A percentile compares a stretch with the other conserved stretches of the same genome.
Evolutionary conservation across 768 basidiomycete genomes (phyloP).

Genomic region (Leccinum longicurvipes): DNA sequence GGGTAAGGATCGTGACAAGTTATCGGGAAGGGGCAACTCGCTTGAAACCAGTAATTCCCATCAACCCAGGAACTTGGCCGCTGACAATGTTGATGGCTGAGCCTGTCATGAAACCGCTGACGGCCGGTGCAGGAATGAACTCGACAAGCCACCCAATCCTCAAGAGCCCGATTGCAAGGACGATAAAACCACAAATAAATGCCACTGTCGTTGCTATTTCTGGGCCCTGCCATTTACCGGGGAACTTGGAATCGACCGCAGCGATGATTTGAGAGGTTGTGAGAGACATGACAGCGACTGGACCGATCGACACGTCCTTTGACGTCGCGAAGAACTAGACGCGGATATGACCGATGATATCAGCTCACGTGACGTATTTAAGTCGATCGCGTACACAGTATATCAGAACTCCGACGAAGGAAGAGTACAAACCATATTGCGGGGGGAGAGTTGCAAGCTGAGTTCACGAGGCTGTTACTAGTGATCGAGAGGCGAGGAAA

Average conservation of each 20-base stretch:
- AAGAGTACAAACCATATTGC: not conserved
- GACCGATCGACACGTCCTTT: not conserved
- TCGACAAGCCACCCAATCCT: not conserved
- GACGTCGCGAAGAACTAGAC: not conserved
- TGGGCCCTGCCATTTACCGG: not conserved
- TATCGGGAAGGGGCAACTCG: not conserved
- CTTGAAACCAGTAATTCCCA: not conserved
- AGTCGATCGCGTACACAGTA: not conserved
- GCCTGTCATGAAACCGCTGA: not conserved
- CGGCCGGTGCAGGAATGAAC: not conserved
- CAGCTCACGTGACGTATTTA: not conserved
- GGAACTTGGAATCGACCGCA: not conserved
- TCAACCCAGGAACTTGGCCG: not conserved
- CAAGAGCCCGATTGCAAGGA: not conserved
- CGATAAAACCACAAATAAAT: not conserved
- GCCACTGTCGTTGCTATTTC: not conserved
- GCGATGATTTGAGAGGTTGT: not conserved
- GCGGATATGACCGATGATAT: not conserved
- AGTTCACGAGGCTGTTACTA: not conserved
- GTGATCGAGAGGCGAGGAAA: not conserved
- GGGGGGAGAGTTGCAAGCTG: not conserved
- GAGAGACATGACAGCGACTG: not conserved
- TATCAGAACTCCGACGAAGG: not conserved
- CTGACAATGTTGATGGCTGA: not conserved
- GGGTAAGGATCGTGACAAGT: not conserved